Evolutionary conservation across 2,329 filamentous ascomycete genomes (phyloP), one percentile per base, ranked within the genome.

Genomic region (Septoria linicola): DNA sequence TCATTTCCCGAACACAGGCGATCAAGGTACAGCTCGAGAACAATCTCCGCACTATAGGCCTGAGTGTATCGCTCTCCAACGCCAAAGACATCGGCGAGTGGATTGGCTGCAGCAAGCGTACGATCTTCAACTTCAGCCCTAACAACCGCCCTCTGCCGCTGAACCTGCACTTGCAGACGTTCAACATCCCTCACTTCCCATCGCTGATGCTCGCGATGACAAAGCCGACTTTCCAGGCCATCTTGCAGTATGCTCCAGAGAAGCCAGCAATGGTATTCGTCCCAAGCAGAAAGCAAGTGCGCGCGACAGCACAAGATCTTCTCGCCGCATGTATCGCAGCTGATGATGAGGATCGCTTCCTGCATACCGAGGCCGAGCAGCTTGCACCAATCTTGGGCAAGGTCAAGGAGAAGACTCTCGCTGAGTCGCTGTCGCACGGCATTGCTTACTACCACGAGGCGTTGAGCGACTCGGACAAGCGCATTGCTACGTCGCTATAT

Each of bases 131-230:
- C 74, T 99, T 99, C 75, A 96, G 89, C 63, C 93, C 93, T 2
- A 87, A 92, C 65, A 85, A 92, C 55, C 85, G 95, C 50, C 87
- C 90, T 1, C 83, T 96, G 14, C 91, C 92, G 17, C 76, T 99
- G 25, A 92, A 97, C 69, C 81, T 99, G 51, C 90, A 96, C 68
- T 87, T 99, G 41, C 93, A 99, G 71, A 92, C 91, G 1, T 99
- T 93, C 73, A 88, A 85, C 21, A 95, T 96, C 54, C 90, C 95
- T 40, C 95, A 99, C 68, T 96, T 96, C 74, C 95, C 93, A 3
- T 97, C 93, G 8, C 80, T 99, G 34, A 99, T 99, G 93, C 81
- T 99, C 61, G 91, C 93, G 11, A 99, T 99, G 93, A 89, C 91
- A 13, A 92, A 95, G 70, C 95, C 95, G 16, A 86, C 89, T 1